Evolutionary conservation across 257 asterid genomes (phyloP), one percentile per base, ranked within the genome.

Genomic region (Paraleonurus japonicus): DNA sequence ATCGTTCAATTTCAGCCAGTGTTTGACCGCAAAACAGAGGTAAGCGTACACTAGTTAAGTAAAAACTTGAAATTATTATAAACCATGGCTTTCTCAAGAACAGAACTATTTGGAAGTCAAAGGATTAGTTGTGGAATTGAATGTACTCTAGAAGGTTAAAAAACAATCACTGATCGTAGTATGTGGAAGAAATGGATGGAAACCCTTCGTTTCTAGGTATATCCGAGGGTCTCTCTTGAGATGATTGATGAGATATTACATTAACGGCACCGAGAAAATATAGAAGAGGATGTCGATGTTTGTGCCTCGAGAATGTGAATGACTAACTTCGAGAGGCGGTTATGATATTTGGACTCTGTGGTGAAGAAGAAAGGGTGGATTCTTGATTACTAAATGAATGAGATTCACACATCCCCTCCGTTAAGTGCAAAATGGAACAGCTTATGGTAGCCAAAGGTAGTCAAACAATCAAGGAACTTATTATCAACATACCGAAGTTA

Each of bases 1-100:
- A 67, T 67, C 62, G 70, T 67, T 80, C 89, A n/a, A 85, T 76
- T 81, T 92, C 98, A 66, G 84, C 81, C 68, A 78, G 66, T 48
- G 37, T 80, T 83, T 50, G 85, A 77, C 91, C 79, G 92, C 73
- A 76, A 41, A 75, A 45, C 64, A 79, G 53, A 75, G 61, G 67
- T 7, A 69, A 43, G 48, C 7, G 23, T 22, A 66, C 55, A 48
- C 51, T 63, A 23, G 8, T 45, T 70, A 72, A 69, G 78, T 66
- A 43, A 79, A 30, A 41, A 32, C 71, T 30, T 48, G 23, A 50
- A 22, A 35, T 64, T 75, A 5, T 7, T 19, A 39, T 24, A 37
- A 72, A 60, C 30, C 43, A 20, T 57, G 27, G 37, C 69, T 41
- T 50, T 69, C 5, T 23, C 33, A 74, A 71, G 32, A 59, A 74